Evolutionary conservation across 1,284 basidiomycete species (phyloP).

Genomic region (Phenoliferia sp.): DNA sequence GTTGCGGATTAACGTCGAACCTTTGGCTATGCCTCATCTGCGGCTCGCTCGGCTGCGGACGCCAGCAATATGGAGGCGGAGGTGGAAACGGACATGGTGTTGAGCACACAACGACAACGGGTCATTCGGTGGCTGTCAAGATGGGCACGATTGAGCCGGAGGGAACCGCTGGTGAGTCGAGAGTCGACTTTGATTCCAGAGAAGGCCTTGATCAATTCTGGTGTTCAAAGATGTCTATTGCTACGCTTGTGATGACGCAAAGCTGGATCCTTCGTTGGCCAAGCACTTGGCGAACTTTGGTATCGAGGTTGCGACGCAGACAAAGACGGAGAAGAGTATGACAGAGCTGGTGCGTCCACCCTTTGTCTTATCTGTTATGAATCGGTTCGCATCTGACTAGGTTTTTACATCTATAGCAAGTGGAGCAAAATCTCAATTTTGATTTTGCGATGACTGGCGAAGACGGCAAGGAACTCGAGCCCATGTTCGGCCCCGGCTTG

Average conservation of each 20-base stretch:
- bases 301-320: slow-evolving; percentile 75
- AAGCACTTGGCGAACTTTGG: slow-evolving; percentile 75
- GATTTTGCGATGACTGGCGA: slow-evolving; percentile 93
- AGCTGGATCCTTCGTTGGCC: slow-evolving; percentile 71
- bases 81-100: slow-evolving; percentile 90
- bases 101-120: slow-evolving; percentile 68
- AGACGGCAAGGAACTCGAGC: slow-evolving; percentile 79
- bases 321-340: slow-evolving; percentile 95
- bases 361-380: background rate
- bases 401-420: slow-evolving; percentile 59
- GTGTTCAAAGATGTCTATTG: slow-evolving; percentile 75
- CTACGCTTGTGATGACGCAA: slow-evolving; percentile 85
- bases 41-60: slow-evolving; percentile 89
- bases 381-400: too few relatives aligned
- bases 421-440: slow-evolving; percentile 92
- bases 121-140: slow-evolving; percentile 84
- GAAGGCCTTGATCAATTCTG: background rate
- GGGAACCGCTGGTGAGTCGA: slow-evolving; percentile 69
- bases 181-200: background rate
- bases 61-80: slow-evolving; percentile 76
- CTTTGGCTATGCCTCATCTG: slow-evolving; percentile 94
- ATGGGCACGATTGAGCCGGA: slow-evolving; percentile 96
- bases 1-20: slow-evolving; percentile 79
- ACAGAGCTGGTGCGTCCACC: slow-evolving; percentile 70
- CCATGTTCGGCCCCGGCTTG: slow-evolving; percentile 79